Base-by-base conservation (phyloP, 2,329 filamentous ascomycete genomes). In the Rasamsonia emersonii region DNA sequence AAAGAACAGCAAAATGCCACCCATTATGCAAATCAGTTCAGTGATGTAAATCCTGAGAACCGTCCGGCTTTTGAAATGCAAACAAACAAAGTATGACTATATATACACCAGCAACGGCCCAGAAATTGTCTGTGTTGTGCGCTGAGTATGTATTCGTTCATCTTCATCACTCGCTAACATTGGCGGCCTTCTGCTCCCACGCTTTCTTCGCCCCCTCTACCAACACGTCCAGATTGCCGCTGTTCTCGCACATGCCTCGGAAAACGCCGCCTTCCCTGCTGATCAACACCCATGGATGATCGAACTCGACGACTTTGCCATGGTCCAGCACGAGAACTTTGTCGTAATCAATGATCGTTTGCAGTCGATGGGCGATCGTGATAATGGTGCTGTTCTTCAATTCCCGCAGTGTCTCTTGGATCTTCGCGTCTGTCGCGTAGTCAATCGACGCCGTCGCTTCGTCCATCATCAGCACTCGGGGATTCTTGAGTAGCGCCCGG, bases 281-380 rank as follows among this genome's bases (percentile, higher is more conserved):
- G 42, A 94, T 71, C 31, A 98, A 65, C 45, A 85, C 78, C 65
- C 80, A 86, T 0, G 91, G 91, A 50, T 93, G 82, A n/a, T 79
- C 91, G 53, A 76, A 98, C 61, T 98, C 89, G 4, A 91, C 73
- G 13, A 96, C 81, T 38, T 74, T 63, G 7, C 91, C 91, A 55
- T 88, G 85, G 51, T 98, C 91, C 4, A 98, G 68, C 9, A 98
- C 88, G 10, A 98, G 67, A 9, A 98, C 89, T 66, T 93, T 94
- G 64, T 98, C 91, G 52, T 96, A 98, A 56, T 98, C 91, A 17
- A 91, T 88, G 58, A 98, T 96, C 0, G 91, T 98, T 54, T 94
- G 86, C 42, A 98, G 68, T 11, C 91, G 77, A 61, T 98, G 91
- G 1, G 91, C 91, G 50, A 98, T 96, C 0, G 91, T 96, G 54